Conservation (phyloP, 345 rosid genomes). For the Lepidium didymum region DNA sequence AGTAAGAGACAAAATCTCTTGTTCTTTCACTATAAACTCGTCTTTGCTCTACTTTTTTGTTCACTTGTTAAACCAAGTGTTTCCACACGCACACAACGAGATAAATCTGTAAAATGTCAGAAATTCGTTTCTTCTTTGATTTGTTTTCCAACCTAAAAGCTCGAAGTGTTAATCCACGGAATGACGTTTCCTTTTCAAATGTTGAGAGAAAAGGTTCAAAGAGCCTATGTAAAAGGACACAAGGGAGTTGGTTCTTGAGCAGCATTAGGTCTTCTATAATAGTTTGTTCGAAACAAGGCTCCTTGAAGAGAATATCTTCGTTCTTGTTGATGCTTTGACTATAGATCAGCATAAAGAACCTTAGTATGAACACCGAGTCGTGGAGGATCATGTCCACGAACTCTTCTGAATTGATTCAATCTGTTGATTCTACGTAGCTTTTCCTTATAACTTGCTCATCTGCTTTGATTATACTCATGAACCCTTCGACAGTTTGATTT, state of each 20-base stretch:
- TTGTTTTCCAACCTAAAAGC: background rate
- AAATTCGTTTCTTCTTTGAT: background rate
- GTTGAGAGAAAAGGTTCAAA: background rate
- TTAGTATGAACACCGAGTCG: constrained; percentile 23
- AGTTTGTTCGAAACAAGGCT: background rate
- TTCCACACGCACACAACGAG: constrained; percentile 9
- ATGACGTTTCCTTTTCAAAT: background rate
- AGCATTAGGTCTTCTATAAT: constrained; percentile 14
- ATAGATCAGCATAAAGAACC: background rate
- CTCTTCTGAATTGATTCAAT: background rate
- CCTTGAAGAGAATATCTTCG: background rate
- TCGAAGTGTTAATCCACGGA: background rate
- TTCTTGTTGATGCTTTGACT: background rate
- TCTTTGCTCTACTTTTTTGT: background rate
- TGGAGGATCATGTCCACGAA: constrained; percentile 11
- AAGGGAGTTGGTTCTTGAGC: constrained; percentile 29
- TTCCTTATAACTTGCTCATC: background rate
- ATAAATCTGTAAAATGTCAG: constrained; percentile 24
- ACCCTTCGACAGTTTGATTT: background rate
- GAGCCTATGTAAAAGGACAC: constrained; percentile 1
- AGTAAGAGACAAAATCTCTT: too few relatives aligned
- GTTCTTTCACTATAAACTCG: too few relatives aligned
- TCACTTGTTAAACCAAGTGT: constrained; percentile 10
- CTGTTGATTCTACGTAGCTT: constrained; percentile 25
- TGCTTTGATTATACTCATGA: background rate